These are phyloP conservation scores for Ceratonia siliqua DNA, from an alignment of 306 rosid genomes.

Conservation along the genomic window DNA sequence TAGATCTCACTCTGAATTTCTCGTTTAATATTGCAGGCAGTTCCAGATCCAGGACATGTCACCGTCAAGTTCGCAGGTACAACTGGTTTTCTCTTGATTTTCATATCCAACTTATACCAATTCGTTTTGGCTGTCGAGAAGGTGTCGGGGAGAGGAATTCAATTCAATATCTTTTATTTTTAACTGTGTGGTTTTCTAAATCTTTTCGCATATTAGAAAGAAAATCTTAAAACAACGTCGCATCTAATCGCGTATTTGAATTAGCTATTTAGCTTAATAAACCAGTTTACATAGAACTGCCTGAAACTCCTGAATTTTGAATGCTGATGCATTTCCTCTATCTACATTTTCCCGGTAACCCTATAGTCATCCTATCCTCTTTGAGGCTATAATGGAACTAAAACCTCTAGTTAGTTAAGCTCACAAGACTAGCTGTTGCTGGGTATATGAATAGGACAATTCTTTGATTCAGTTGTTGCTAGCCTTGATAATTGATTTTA, in stretches of 20 bases:
- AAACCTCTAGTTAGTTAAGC: background rate
- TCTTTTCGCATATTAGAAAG: background rate
- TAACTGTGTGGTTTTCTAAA: no score
- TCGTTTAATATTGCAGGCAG: constrained; percentile 51
- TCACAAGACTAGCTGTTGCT: background rate
- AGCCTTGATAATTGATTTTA: background rate
- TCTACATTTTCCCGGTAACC: background rate
- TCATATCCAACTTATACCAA: background rate
- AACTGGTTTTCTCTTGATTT: constrained; percentile 15
- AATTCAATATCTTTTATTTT: no score
- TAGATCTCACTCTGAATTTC: constrained; percentile 16
- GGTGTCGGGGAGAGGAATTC: background rate
- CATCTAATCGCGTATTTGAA: no score
- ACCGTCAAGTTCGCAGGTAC: constrained; percentile 65
- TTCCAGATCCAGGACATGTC: constrained; percentile 66
- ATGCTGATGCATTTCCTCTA: background rate
- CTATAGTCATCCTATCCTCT: background rate
- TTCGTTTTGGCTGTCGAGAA: background rate
- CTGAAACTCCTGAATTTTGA: background rate
- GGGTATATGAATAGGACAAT: background rate
- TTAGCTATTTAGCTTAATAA: background rate
- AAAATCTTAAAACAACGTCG: background rate
- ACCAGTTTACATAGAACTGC: background rate
- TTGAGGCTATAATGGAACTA: background rate
- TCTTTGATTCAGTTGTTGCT: background rate